Conservation (phyloP, 2,329 filamentous ascomycete species). For the Colletotrichum paranaense region DNA sequence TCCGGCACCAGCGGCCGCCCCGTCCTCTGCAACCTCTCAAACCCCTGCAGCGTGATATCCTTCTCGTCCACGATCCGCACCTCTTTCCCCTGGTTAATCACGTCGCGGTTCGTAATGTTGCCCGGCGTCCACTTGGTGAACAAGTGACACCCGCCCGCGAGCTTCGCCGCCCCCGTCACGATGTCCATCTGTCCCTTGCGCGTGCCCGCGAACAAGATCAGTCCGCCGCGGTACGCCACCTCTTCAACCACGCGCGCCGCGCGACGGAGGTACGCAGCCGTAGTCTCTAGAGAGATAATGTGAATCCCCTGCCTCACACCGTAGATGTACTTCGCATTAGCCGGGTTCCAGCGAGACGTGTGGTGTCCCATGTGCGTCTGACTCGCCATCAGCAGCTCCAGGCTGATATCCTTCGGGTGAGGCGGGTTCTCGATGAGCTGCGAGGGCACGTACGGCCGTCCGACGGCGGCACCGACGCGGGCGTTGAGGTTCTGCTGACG, state of each 20-base stretch:
- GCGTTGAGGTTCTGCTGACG: slow-evolving; percentile 22
- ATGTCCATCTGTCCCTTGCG: slow-evolving; percentile 82
- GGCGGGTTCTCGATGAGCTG: slow-evolving; percentile 79
- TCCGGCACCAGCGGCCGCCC: slow-evolving; percentile 82
- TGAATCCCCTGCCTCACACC: slow-evolving; percentile 89
- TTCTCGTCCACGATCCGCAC: slow-evolving; percentile 82
- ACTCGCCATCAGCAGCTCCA: slow-evolving; percentile 89
- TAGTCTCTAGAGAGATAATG: slow-evolving; percentile 92
- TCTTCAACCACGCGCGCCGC: slow-evolving; percentile 93
- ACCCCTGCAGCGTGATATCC: slow-evolving; percentile 72
- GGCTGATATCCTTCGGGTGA: slow-evolving; percentile 80
- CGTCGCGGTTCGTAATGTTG: slow-evolving; percentile 90
- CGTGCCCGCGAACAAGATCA: slow-evolving; percentile 93
- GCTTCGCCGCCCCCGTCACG: slow-evolving; percentile 82
- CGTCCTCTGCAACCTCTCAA: slow-evolving; percentile 72
- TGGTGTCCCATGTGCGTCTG: slow-evolving; percentile 92
- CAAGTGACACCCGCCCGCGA: slow-evolving; percentile 85
- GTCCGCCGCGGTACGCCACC: slow-evolving; percentile 82
- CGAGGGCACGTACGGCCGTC: slow-evolving; percentile 72
- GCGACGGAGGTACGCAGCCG: slow-evolving; percentile 88
- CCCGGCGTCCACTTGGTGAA: slow-evolving; percentile 95
- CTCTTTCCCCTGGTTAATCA: slow-evolving; percentile 79
- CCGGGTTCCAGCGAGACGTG: slow-evolving; percentile 92
- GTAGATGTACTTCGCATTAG: slow-evolving; percentile 93
- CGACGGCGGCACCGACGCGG: slow-evolving; percentile 58